Evolutionary conservation across 768 basidiomycete genomes (phyloP), one percentile per base, ranked within the genome.

Genomic region (Gloeophyllum trabeum): DNA sequence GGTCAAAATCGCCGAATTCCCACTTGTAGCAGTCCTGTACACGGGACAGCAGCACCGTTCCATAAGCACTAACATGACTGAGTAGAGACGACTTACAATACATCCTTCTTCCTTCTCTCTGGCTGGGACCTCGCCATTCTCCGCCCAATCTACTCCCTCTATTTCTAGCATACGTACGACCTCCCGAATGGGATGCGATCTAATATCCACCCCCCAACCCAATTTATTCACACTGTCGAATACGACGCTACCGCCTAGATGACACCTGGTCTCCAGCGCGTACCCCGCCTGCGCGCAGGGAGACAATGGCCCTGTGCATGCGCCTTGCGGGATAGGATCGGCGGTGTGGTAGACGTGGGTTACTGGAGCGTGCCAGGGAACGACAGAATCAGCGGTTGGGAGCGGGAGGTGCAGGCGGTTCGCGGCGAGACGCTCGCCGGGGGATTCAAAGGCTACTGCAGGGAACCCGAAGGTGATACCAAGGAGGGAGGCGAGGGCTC

Each of bases 21-120:
- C 84, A 86, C 51, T 80, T 81, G 58, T 63, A 79, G 59, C 84
- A 86, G 44, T 86, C 84, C 83, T 86, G 50, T 16, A 21, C 36
- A 21, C 7, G 10, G 5, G 45, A 43, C 37, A n/a, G 35, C 22
- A 40, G 16, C 24, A 30, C 23, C 38, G 26, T 24, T 39, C 19
- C 12, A 4, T 13, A 40, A 4, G n/a, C 14, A 19, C 13, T 35
- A 18, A 19, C 35, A n/a, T 26, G 35, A 4, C 28, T 35, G 36
- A n/a, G 34, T 22, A 4, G 20, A n/a, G 23, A 39, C 25, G 24
- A 54, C 72, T 51, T 45, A 75, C 84, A 24, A 77, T 58, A 54
- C 86, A 89, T 41, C 81, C 72, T 7, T 62, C 60, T 51, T 86
- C 66, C n/a, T 59, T 61, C n/a, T 79, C 71, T 19, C 51, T 47